Base-by-base conservation (phyloP, 768 basidiomycete species). In the Tulasnella sp. region DNA sequence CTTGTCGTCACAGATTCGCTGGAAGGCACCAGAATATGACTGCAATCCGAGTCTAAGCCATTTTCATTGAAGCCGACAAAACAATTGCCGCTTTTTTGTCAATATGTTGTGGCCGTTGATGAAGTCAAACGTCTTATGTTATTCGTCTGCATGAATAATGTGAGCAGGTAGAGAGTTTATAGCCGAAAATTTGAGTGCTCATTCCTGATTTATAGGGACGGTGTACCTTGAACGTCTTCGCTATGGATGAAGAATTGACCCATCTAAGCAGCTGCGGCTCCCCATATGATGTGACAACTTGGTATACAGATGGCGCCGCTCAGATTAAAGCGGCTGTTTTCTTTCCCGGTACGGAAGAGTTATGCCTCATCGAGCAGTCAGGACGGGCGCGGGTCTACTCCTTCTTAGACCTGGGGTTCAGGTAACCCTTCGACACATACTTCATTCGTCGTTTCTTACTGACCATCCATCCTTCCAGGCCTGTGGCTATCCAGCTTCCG, bases 331-430 rank as follows among this genome's bases (percentile, higher is more conserved):
- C 70, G 15, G 70, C 74, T 1, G 72, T 74, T 43, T 81, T 82
- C 59, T 71, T 80, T 1, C 68, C 68, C 47, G 78, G 78, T 4
- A 74, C 65, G 30, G 81, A 83, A 62, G 82, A 83, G 56, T 50
- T 83, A 2, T 63, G 79, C 0, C 65, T 83, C 0, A 69, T 81
- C 3, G 81, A 83, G 61, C 72, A 72, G 0, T 63, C 60, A 3
- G 69, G 70, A 0, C 72, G 73, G 15, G 78, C 73, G 1, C 70
- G 81, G 17, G 71, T 83, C n/a, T 82, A 75, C 62, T 83, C 82
- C 0, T 63, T 81, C 48, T 69, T 78, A 2, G 77, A 78, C 0
- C 73, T 77, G 58, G 77, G 80, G 48, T 81, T 80, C 58, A 68
- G 81, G 81, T 82, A 41, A n/a, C n/a, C n/a, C n/a, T n/a, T n/a